A percentile compares a stretch with the other conserved stretches of the same genome.
phyloP scores from a whole-genome alignment of 345 rosid species.

The Geranium rotundifolium region DNA sequence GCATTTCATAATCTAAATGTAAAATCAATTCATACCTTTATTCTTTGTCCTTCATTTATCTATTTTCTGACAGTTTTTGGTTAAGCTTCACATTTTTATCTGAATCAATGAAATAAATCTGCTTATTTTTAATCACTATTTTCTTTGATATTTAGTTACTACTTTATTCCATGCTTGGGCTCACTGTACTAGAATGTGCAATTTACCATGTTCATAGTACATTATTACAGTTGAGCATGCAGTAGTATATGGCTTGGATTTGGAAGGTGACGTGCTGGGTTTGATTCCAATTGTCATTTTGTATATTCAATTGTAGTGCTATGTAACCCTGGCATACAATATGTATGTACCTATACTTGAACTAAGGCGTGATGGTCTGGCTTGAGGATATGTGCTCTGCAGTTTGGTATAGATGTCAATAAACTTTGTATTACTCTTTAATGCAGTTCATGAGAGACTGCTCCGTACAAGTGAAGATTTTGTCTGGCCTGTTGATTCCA shows the following conservation, averaged over 20 bases:
- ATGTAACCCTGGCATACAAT: too few species aligned
- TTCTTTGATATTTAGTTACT: not conserved
- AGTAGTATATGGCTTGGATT: too few species aligned
- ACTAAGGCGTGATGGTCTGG: not conserved
- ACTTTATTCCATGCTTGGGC: not conserved
- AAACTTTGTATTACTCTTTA: slow-evolving; percentile 7
- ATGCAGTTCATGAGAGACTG: slow-evolving; percentile 60
- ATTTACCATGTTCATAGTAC: not conserved
- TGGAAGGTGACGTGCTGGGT: not conserved
- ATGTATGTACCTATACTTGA: too few species aligned
- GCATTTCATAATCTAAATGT: too few species aligned
- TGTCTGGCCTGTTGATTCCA: slow-evolving; percentile 66
- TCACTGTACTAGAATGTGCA: not conserved
- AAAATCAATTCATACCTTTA: too few species aligned
- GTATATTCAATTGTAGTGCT: not conserved
- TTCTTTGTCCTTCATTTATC: too few species aligned
- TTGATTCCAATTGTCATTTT: not conserved
- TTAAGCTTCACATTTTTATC: too few species aligned
- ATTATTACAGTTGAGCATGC: too few species aligned
- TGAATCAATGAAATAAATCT: too few species aligned
- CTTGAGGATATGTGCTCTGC: not conserved
- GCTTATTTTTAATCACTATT: not conserved
- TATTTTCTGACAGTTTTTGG: too few species aligned
- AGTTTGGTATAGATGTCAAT: not conserved
- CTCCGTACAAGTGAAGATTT: slow-evolving; percentile 71